Conservation (phyloP, 371 early-diverging fungal species). For the Mucor circinelloides region DNA sequence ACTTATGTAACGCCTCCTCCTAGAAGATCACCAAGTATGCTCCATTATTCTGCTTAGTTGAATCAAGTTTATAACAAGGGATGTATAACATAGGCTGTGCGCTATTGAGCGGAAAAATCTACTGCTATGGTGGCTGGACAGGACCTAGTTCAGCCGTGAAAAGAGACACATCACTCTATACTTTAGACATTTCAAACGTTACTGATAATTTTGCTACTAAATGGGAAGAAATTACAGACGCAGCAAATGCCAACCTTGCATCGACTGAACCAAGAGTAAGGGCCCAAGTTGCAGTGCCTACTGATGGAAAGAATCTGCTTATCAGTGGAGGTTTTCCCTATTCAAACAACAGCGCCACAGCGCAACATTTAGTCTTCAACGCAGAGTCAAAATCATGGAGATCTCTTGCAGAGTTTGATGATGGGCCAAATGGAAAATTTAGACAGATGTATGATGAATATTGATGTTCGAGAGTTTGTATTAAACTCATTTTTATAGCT, state of each 20-base stretch:
- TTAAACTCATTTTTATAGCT: not conserved
- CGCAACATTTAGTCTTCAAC: not conserved
- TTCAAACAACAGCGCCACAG: not conserved
- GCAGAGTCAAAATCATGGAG: not conserved
- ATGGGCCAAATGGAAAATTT: not conserved
- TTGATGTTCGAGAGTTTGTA: not conserved
- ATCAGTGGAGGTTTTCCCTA: not conserved
- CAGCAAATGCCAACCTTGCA: not conserved
- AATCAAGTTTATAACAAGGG: not conserved
- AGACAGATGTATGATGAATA: not conserved
- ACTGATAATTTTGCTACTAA: not conserved
- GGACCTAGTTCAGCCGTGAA: too few relatives aligned
- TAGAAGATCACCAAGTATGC: not conserved
- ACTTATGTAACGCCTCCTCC: not conserved
- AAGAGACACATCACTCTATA: not conserved
- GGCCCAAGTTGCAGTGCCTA: not conserved
- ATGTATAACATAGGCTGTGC: not conserved
- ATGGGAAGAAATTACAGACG: not conserved
- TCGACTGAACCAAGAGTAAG: not conserved
- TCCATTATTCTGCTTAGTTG: not conserved
- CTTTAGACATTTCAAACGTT: not conserved
- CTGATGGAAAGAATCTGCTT: not conserved
- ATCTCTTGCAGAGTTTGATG: constrained; percentile 5
- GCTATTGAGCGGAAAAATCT: not conserved
- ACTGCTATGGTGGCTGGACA: not conserved